phyloP scores from a whole-genome alignment of 2,329 filamentous ascomycete species.

The Diaporthe sp. region DNA sequence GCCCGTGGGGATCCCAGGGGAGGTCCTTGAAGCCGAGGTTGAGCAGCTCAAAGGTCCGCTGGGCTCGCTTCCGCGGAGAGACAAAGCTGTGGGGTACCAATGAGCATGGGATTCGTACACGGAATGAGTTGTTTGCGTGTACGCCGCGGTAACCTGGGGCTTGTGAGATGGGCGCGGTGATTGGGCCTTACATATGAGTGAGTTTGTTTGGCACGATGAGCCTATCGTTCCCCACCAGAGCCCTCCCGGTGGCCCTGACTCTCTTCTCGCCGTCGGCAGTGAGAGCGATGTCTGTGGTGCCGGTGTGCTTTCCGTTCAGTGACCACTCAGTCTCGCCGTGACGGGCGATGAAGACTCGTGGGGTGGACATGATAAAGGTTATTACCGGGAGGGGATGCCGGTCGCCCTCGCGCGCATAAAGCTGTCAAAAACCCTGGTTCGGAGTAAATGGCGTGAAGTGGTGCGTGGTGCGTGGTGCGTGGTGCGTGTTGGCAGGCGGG shows the following conservation, averaged over 20 bases:
- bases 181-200: constrained; percentile 76
- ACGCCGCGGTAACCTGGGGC: too few species aligned
- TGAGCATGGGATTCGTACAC: constrained; percentile 21
- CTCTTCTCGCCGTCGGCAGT: constrained; percentile 84
- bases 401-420: constrained; percentile 1
- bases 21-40: constrained; percentile 77
- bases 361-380: constrained; percentile 58
- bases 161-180: neutral
- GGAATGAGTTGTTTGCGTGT: neutral
- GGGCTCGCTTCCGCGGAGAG: constrained; percentile 85
- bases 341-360: constrained; percentile 83
- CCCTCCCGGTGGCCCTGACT: constrained; percentile 80
- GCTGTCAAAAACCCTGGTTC: constrained; percentile 11
- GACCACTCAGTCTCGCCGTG: constrained; percentile 98
- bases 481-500: neutral
- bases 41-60: constrained; percentile 90
- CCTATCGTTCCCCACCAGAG: constrained; percentile 84
- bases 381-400: neutral
- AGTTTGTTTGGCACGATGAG: constrained; percentile 86
- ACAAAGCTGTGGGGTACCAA: constrained; percentile 71
- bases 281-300: constrained; percentile 85
- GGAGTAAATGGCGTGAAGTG: constrained; percentile 24
- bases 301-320: constrained; percentile 85
- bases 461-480: neutral
- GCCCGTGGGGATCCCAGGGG: constrained; percentile 73